Percentiles rank a stretch among this genome's conserved stretches.
Evolutionary conservation across 352 stramenopile genomes (phyloP).

Genomic region (Globisporangium splendens): DNA sequence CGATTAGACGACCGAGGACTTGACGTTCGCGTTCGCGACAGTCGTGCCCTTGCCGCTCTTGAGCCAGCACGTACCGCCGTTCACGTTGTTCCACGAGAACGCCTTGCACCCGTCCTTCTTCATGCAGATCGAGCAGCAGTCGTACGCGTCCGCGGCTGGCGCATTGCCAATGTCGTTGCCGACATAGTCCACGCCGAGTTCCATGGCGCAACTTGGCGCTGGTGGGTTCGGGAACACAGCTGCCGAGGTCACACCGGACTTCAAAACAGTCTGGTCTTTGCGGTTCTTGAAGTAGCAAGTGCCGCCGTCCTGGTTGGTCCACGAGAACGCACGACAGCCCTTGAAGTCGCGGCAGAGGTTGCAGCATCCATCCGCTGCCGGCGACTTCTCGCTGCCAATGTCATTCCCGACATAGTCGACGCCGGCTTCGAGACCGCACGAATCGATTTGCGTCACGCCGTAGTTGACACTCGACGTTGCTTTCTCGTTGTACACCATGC

Average conservation of each 20-base stretch:
- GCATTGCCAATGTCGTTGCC: no score
- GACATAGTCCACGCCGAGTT: no score
- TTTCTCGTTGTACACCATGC: conserved; percentile 12
- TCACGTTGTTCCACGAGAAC: conserved; percentile 49
- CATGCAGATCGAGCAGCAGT: conserved; percentile 16
- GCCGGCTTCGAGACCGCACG: neutral
- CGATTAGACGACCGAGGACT: conserved; percentile 16
- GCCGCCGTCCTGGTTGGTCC: conserved; percentile 2
- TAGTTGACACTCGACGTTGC: neutral
- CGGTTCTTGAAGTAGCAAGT: conserved; percentile 11
- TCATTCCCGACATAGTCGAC: conserved; percentile 40
- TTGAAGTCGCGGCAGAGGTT: no score
- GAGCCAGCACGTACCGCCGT: conserved; percentile 55
- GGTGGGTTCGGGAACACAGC: no score
- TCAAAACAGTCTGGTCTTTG: conserved; percentile 5
- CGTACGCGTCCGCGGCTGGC: no score
- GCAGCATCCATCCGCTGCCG: conserved; percentile 22
- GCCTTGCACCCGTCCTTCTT: conserved; percentile 7
- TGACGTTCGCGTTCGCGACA: conserved; percentile 15
- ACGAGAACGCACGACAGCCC: conserved; percentile 5
- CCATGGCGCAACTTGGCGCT: no score
- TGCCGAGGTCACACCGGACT: no score
- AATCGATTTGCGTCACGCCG: no score
- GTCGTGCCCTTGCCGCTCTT: conserved; percentile 45
- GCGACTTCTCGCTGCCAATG: conserved; percentile 12